phyloP scores from a whole-genome alignment of 2,329 filamentous ascomycete species.

The Diaporthe citriasiana region DNA sequence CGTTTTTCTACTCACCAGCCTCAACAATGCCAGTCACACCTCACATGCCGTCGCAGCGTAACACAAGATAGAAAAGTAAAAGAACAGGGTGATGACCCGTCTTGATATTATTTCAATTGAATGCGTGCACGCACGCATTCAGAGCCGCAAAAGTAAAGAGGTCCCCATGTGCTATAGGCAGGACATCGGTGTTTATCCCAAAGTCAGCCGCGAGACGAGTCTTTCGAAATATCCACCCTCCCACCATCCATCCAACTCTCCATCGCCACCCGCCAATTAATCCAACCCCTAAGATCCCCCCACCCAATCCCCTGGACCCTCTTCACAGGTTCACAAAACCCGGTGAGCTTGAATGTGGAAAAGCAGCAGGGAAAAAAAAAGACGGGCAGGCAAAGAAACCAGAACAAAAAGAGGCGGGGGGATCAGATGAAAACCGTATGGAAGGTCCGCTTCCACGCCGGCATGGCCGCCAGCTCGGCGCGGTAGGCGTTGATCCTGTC shows the following conservation, averaged over 20 bases:
- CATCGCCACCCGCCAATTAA: background rate
- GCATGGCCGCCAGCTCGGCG: conserved; percentile 59
- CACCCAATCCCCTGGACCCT: background rate
- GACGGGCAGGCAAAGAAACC: background rate
- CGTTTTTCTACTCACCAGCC: background rate
- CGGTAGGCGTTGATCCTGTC: conserved; percentile 66
- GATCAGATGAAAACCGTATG: conserved; percentile 49
- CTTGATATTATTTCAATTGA: background rate
- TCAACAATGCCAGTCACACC: background rate
- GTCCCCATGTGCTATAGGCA: background rate
- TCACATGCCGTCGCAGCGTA: background rate
- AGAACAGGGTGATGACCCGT: background rate
- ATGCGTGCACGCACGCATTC: background rate
- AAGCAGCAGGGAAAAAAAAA: too few relatives aligned
- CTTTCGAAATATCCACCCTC: too few relatives aligned
- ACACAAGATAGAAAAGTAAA: background rate
- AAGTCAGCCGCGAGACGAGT: background rate
- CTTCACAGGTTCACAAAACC: too few relatives aligned
- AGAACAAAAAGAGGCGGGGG: background rate
- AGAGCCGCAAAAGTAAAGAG: background rate
- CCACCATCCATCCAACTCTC: background rate
- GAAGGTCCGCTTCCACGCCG: conserved; percentile 59
- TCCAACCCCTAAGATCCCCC: background rate
- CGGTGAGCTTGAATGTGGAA: too few relatives aligned
- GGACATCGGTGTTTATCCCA: background rate